Conservation (phyloP, 2,329 filamentous ascomycete species). For the Trichoderma gracile region DNA sequence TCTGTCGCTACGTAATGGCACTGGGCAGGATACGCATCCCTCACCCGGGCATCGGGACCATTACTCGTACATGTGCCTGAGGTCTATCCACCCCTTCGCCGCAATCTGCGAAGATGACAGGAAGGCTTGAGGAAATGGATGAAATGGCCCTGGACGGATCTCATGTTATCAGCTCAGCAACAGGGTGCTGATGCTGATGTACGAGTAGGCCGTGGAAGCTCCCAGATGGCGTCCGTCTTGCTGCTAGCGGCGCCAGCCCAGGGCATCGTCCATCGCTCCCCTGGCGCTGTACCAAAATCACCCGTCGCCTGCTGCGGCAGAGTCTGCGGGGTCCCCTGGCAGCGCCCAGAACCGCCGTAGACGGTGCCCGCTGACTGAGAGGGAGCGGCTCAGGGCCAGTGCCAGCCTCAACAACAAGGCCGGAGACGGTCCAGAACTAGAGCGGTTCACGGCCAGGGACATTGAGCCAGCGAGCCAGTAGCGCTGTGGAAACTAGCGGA, state of each 20-base stretch:
- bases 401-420: slow-evolving; percentile 10
- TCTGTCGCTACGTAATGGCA: slow-evolving; percentile 11
- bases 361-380: slow-evolving; percentile 11
- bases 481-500: slow-evolving; percentile 25
- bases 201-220: background rate
- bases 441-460: slow-evolving; percentile 19
- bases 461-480: background rate
- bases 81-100: background rate
- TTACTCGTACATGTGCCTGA: slow-evolving; percentile 5
- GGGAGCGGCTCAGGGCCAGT: slow-evolving; percentile 15
- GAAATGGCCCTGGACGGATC: background rate
- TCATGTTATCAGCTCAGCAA: background rate
- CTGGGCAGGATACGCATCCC: background rate
- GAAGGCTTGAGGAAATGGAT: background rate
- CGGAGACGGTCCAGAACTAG: slow-evolving; percentile 14
- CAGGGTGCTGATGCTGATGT: background rate
- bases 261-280: background rate
- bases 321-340: slow-evolving; percentile 22
- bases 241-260: background rate
- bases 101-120: slow-evolving; percentile 5
- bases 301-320: slow-evolving; percentile 23
- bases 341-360: slow-evolving; percentile 15
- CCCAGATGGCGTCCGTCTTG: background rate
- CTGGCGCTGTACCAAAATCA: slow-evolving; percentile 1
- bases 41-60: slow-evolving; percentile 4